Percentiles rank a stretch among this genome's conserved stretches.
phyloP scores from a whole-genome alignment of 2,329 filamentous ascomycete species.

The Diaporthe citriasiana region DNA sequence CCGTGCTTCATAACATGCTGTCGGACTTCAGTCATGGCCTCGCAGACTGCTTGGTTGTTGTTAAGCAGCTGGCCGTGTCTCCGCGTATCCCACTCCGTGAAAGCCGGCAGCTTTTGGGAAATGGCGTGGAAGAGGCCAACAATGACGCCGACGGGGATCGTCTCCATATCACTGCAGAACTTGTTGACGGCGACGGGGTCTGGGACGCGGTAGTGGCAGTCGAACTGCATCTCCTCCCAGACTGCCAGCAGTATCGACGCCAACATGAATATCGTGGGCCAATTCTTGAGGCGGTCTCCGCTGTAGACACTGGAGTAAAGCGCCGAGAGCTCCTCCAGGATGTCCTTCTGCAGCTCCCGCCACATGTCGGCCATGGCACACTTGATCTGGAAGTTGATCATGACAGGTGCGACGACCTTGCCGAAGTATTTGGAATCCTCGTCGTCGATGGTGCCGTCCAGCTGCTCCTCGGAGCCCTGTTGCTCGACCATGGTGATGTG shows the following conservation, averaged over 20 bases:
- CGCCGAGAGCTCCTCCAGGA: conserved; percentile 90
- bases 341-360: conserved; percentile 96
- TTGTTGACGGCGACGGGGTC: conserved; percentile 88
- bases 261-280: conserved; percentile 98
- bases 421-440: conserved; percentile 89
- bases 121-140: conserved; percentile 98
- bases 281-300: conserved; percentile 97
- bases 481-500: conserved; percentile 97
- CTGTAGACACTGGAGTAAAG: conserved; percentile 99
- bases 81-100: conserved; percentile 93
- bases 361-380: conserved; percentile 97
- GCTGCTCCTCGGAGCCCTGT: conserved; percentile 81
- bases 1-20: conserved; percentile 94
- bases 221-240: conserved; percentile 99
- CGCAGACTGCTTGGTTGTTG: conserved; percentile 92
- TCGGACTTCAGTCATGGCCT: conserved; percentile 95
- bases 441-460: conserved; percentile 88
- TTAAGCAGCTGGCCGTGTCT: conserved; percentile 92
- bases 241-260: conserved; percentile 93
- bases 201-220: conserved; percentile 94
- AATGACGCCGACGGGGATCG: conserved; percentile 94
- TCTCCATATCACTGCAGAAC: conserved; percentile 98
- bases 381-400: conserved; percentile 99
- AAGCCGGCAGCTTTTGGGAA: conserved; percentile 92
- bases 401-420: conserved; percentile 92